Base-by-base conservation (phyloP, 2,329 filamentous ascomycete genomes). In the Boeremia lycopersici region DNA sequence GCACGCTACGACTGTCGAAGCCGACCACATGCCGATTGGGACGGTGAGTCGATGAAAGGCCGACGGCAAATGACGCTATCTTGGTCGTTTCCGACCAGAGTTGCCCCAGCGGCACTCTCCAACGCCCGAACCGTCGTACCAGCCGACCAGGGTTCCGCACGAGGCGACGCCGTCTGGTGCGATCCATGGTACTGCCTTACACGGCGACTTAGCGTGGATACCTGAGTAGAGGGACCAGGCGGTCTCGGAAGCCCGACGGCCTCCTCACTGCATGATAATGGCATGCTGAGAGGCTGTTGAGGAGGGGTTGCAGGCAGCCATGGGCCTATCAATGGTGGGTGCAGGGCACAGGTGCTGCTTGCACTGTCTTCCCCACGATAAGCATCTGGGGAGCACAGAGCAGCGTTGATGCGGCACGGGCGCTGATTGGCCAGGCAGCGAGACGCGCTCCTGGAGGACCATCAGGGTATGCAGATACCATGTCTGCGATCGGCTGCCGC, bases 361-460 rank as follows among this genome's bases (percentile, higher is more conserved):
- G 53, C 29, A 42, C 49, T 33, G 40, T 28, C 25, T 55, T 48
- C 48, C 51, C 56, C 50, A 59, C 51, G 51, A 59, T 55, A 55
- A 55, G 53, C 50, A 44, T 35, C 25, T 49, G 51, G 42, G 28
- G 40, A 35, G 33, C 25, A 39, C 23, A 48, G 39, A 35, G 43
- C 44, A 49, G 49, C 55, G 46, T 54, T 54, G 41, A n/a, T 34
- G 46, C 42, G 17, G 39, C 6, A 11, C 26, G 8, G n/a, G 11
- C 46, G 31, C 31, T 53, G 45, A 50, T 53, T 53, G 55, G 46
- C 45, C 33, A 19, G 9, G 11, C 40, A 34, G 29, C 23, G 40
- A 28, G 45, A 42, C 31, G 35, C 36, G 48, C 43, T 33, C 44
- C 30, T 43, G 29, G 26, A 48, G 42, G 34, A 43, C 42, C 38